These are phyloP conservation scores for Lactifluus rugatus DNA, from an alignment of 768 basidiomycete genomes.

Conservation along the genomic window DNA sequence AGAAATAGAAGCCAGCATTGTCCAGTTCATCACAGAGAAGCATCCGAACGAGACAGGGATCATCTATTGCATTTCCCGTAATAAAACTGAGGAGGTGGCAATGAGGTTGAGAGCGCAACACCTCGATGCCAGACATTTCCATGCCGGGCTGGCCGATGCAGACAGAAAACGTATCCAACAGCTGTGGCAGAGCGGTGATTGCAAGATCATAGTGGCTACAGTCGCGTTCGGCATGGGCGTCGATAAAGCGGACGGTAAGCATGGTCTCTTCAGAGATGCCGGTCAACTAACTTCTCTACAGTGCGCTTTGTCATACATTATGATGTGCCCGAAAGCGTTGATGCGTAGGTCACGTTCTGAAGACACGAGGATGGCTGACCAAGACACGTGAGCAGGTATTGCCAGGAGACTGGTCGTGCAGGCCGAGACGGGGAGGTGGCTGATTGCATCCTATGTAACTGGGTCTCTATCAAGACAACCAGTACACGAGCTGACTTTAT, in stretches of 20 bases:
- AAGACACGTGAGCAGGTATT: slow-evolving; percentile 42
- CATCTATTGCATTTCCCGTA: slow-evolving; percentile 70
- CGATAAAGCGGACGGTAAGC: slow-evolving; percentile 69
- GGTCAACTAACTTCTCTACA: slow-evolving; percentile 23
- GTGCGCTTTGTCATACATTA: slow-evolving; percentile 92
- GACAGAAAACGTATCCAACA: slow-evolving; percentile 56
- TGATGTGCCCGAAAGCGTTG: slow-evolving; percentile 70
- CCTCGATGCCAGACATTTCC: slow-evolving; percentile 69
- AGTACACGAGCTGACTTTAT: neutral
- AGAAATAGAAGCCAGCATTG: slow-evolving; percentile 48
- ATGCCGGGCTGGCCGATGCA: slow-evolving; percentile 60
- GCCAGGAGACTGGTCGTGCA: slow-evolving; percentile 95
- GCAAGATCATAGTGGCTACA: slow-evolving; percentile 87
- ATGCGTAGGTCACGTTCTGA: slow-evolving; percentile 45
- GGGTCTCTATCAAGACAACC: neutral
- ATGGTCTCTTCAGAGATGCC: neutral
- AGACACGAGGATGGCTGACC: slow-evolving; percentile 5
- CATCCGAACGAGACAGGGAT: slow-evolving; percentile 63
- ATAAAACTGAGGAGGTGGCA: slow-evolving; percentile 75
- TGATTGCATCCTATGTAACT: slow-evolving; percentile 78
- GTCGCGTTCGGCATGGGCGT: slow-evolving; percentile 98
- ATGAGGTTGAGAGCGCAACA: slow-evolving; percentile 48
- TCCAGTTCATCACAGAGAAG: slow-evolving; percentile 50
- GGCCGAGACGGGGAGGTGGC: slow-evolving; percentile 83
- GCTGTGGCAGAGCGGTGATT: slow-evolving; percentile 64